phyloP scores from a whole-genome alignment of 2,329 filamentous ascomycete species.

The Neofusicoccum sp. region DNA sequence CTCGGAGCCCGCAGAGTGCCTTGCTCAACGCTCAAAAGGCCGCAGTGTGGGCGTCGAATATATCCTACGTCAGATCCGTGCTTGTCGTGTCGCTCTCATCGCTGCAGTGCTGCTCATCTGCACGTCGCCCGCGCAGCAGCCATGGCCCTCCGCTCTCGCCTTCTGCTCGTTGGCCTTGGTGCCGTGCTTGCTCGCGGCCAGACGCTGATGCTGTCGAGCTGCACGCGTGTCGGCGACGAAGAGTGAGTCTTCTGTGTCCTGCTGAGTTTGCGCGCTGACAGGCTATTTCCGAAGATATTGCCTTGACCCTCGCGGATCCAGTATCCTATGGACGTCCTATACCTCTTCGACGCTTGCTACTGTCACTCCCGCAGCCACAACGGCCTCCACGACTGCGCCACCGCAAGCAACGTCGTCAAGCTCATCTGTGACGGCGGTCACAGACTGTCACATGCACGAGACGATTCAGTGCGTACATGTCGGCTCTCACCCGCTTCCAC shows the following conservation, averaged over 20 bases:
- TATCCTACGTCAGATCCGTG: not conserved
- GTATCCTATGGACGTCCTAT: slow-evolving; percentile 2
- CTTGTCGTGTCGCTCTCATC: not conserved
- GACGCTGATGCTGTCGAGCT: not conserved
- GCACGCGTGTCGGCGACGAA: not conserved
- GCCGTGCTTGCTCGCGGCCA: not conserved
- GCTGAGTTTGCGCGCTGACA: not conserved
- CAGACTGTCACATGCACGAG: slow-evolving; percentile 53
- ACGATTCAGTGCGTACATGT: slow-evolving; percentile 45
- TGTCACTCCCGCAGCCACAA: not conserved
- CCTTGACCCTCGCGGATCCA: not conserved
- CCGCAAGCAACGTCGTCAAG: not conserved
- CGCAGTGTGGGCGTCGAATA: too few relatives aligned
- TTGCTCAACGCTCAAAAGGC: not conserved
- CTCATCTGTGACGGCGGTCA: slow-evolving; percentile 45
- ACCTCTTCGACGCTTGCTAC: not conserved
- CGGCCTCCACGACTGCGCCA: not conserved
- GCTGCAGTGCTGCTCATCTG: not conserved
- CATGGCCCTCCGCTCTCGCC: not conserved
- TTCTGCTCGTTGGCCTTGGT: not conserved
- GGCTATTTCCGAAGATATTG: not conserved
- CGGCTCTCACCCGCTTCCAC: not conserved
- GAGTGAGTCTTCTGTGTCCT: not conserved
- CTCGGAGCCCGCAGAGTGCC: not conserved
- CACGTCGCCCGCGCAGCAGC: not conserved